Evolutionary conservation across 2,329 filamentous ascomycete species (phyloP).

Genomic region (Microthyrium microscopicum): DNA sequence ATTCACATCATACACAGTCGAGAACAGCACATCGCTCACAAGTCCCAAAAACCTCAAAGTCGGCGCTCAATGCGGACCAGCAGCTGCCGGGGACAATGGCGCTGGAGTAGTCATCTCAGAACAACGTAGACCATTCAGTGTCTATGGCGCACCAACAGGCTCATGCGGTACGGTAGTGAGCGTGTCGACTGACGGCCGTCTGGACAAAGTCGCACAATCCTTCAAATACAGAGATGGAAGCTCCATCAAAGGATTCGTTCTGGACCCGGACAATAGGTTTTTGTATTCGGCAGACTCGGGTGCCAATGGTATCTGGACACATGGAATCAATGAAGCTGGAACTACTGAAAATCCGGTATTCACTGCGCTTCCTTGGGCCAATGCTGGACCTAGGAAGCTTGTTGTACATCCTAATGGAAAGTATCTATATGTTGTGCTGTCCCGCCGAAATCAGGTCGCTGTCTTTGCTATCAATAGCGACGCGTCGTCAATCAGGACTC

Average conservation of each 20-base stretch:
- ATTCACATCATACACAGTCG: conserved; percentile 7
- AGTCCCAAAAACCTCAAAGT: conserved; percentile 49
- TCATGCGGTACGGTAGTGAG: conserved; percentile 46
- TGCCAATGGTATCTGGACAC: conserved; percentile 70
- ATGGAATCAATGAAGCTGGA: conserved; percentile 52
- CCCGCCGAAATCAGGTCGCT: conserved; percentile 66
- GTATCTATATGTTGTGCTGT: conserved; percentile 77
- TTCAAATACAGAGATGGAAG: conserved; percentile 52
- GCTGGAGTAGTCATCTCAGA: conserved; percentile 79
- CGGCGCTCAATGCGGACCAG: neutral
- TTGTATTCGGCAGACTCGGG: conserved; percentile 66
- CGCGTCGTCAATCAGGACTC: neutral
- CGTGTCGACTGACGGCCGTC: conserved; percentile 36
- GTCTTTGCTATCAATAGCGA: conserved; percentile 44
- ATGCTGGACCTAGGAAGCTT: conserved; percentile 77
- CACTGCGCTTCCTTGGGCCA: conserved; percentile 50
- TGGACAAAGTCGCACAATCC: conserved; percentile 51
- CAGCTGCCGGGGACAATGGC: conserved; percentile 37
- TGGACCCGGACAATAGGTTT: conserved; percentile 55
- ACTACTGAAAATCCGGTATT: conserved; percentile 52
- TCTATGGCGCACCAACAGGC: conserved; percentile 82
- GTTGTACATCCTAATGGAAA: conserved; percentile 62
- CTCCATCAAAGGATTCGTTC: conserved; percentile 69
- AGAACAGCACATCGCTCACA: conserved; percentile 39
- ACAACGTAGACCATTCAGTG: conserved; percentile 57